Evolutionary conservation across 2,329 filamentous ascomycete species (phyloP), one percentile per base, ranked within the genome.

Genomic region (Achaetomium macrosporum): DNA sequence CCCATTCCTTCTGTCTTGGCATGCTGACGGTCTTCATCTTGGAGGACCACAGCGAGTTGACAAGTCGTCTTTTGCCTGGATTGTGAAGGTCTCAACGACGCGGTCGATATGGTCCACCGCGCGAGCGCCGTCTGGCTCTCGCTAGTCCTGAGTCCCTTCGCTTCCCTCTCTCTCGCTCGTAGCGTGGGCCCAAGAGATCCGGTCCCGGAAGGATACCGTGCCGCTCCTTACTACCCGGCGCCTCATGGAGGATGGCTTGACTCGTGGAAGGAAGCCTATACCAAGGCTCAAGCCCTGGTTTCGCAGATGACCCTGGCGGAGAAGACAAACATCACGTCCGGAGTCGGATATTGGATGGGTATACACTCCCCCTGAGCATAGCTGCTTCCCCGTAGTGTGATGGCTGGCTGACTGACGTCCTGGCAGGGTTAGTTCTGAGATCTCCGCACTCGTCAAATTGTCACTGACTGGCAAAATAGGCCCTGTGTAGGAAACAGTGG

Each of bases 401-500:
- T 37, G 7, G 17, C 16, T 43, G 9, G 44, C 50, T 59, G 17
- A 56, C 50, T 61, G 25, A 58, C 43, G 25, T 15, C 3, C 29
- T 17, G 19, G 20, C 45, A 63, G 59, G 59, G 60, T 62, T 2
- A 57, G 58, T 56, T 35, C 33, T 30, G 7, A 3, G 35, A 31
- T 30, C 42, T 12, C 9, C 31, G 3, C 35, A 7, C 53, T 15
- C 31, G 6, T 30, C 44, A 19, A 57, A 53, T 45, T 49, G 11
- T 55, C 36, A 16, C 33, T 51, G 9, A 40, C 51, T 55, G 39
- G 58, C 43, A 6, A 42, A 41, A 1, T 33, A 79, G 79, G 30
- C 82, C 76, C 29, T 93, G 88, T 59, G 84, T 85, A 19, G 88
- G 88, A 37, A 90, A 92, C 62, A 87, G 86, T 0, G 87, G 87